phyloP scores from a whole-genome alignment of 2,329 filamentous ascomycete genomes.

The Aspergillus novoparasiticus region DNA sequence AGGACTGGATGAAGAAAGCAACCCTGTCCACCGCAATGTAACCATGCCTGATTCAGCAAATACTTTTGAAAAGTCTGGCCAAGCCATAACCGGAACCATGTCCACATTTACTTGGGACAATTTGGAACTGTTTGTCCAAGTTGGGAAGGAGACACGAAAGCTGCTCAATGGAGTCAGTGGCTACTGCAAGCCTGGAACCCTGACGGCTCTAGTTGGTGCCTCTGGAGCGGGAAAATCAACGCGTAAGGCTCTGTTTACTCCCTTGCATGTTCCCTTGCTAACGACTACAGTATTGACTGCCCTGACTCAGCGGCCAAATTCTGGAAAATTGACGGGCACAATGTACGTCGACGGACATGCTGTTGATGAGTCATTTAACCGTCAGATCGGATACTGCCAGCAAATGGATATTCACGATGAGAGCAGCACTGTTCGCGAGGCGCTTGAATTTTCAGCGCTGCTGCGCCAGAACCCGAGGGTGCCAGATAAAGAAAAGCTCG shows the following conservation, averaged over 20 bases:
- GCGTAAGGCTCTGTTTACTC: conserved; percentile 22
- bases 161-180: conserved; percentile 68
- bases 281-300: conserved; percentile 67
- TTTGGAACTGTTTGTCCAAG: conserved; percentile 67
- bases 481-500: conserved; percentile 59
- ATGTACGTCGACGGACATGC: conserved; percentile 65
- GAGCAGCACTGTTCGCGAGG: conserved; percentile 66
- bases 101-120: conserved; percentile 69
- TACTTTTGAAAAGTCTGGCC: conserved; percentile 25
- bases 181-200: conserved; percentile 72
- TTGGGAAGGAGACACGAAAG: conserved; percentile 57
- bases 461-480: conserved; percentile 57
- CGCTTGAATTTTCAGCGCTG: conserved; percentile 65
- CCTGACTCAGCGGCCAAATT: conserved; percentile 66
- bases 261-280: background rate
- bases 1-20: conserved; percentile 26
- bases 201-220: conserved; percentile 77
- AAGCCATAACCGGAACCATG: conserved; percentile 53
- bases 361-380: conserved; percentile 62
- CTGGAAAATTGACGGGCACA: conserved; percentile 61
- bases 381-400: conserved; percentile 68
- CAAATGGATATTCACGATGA: conserved; percentile 70
- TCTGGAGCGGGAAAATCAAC: conserved; percentile 71
- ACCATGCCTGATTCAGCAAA: conserved; percentile 21
- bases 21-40: conserved; percentile 27